These are phyloP conservation scores for Clonostachys rhizophaga DNA, from an alignment of 2,329 filamentous ascomycete genomes.

Conservation along the genomic window DNA sequence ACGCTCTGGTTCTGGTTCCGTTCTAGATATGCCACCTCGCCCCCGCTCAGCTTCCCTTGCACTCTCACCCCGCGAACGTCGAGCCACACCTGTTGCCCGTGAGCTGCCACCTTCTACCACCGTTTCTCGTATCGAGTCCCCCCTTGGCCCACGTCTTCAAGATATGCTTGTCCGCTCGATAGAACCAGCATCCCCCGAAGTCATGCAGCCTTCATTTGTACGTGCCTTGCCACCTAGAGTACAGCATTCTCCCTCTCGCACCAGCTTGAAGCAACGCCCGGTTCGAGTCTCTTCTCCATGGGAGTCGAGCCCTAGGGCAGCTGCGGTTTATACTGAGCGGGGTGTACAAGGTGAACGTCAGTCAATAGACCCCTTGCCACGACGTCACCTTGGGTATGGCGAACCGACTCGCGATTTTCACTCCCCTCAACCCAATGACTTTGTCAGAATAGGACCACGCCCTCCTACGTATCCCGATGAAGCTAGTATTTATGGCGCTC, in stretches of 20 bases:
- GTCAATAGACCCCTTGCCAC: not conserved
- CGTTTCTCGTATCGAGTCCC: too few relatives aligned
- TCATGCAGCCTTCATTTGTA: slow-evolving; percentile 25
- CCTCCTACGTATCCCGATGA: not conserved
- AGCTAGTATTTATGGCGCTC: too few relatives aligned
- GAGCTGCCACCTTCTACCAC: not conserved
- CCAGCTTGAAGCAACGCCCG: not conserved
- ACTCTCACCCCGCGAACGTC: not conserved
- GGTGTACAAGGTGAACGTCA: not conserved
- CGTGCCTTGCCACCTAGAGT: slow-evolving; percentile 20
- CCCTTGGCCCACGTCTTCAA: slow-evolving; percentile 13
- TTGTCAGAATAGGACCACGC: not conserved
- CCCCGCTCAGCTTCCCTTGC: not conserved
- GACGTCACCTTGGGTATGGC: not conserved
- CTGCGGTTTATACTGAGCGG: not conserved
- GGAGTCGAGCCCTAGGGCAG: not conserved
- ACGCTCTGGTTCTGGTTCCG: too few relatives aligned
- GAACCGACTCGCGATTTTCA: not conserved
- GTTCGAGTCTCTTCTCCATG: not conserved
- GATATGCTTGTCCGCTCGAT: slow-evolving; percentile 42
- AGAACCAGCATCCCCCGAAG: slow-evolving; percentile 32
- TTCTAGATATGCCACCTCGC: not conserved
- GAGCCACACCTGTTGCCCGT: not conserved
- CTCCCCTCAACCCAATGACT: not conserved
- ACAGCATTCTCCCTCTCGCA: slow-evolving; percentile 8